phyloP scores from a whole-genome alignment of 1,139 yeast species.

The Sugiyamaella sp. region DNA sequence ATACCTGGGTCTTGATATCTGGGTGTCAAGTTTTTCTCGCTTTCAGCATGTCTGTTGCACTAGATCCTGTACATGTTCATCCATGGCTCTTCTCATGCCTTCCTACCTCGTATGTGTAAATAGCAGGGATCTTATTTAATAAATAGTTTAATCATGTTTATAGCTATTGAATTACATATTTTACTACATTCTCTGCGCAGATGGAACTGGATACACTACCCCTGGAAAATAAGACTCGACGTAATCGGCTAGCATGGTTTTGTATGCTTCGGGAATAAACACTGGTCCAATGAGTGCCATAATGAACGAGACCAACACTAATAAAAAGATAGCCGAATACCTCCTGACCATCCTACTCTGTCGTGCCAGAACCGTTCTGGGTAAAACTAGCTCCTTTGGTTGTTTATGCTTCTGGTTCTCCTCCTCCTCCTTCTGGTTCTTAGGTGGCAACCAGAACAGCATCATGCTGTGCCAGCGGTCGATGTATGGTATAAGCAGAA shows the following conservation, averaged over 20 bases:
- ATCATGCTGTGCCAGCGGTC: constrained; percentile 79
- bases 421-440: too few species aligned
- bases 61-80: too few species aligned
- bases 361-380: neutral
- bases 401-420: constrained; percentile 53
- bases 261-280: constrained; percentile 25
- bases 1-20: too few species aligned
- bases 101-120: neutral
- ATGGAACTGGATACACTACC: constrained; percentile 23
- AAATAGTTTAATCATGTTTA: too few species aligned
- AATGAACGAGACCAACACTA: constrained; percentile 46
- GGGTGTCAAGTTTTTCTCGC: too few species aligned
- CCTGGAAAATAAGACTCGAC: constrained; percentile 29
- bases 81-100: too few species aligned
- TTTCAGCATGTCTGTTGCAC: too few species aligned
- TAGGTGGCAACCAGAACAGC: constrained; percentile 80
- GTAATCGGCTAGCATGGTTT: constrained; percentile 14
- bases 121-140: neutral
- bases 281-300: constrained; percentile 32
- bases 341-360: constrained; percentile 22
- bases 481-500: constrained; percentile 66
- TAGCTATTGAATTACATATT: constrained; percentile 1
- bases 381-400: constrained; percentile 46
- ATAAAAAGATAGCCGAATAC: constrained; percentile 50
- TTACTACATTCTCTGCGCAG: neutral